These are phyloP conservation scores for Tuber melanosporum DNA, from an alignment of 495 filamentous ascomycete genomes.

Conservation along the genomic window DNA sequence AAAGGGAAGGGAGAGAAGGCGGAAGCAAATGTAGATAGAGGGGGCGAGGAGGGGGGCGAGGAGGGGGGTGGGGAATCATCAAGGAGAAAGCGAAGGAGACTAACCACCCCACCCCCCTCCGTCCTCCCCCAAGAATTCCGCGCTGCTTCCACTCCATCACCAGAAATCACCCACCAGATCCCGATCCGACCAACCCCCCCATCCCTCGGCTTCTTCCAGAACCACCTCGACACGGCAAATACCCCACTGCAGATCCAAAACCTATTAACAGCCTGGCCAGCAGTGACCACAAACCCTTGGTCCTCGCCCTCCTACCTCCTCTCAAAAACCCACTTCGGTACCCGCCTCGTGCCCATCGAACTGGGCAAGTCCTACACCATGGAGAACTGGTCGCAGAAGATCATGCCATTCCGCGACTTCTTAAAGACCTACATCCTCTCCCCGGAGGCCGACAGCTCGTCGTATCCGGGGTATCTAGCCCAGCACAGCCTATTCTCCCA, in stretches of 20 bases:
- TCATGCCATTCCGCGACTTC: constrained; percentile 72
- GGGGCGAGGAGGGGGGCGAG: neutral
- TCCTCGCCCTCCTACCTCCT: constrained; percentile 65
- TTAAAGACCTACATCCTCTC: constrained; percentile 43
- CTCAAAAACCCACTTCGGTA: constrained; percentile 65
- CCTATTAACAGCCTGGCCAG: constrained; percentile 68
- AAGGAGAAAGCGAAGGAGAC: constrained; percentile 41
- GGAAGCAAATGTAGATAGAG: constrained; percentile 15
- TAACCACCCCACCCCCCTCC: constrained; percentile 43
- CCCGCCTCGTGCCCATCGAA: constrained; percentile 79
- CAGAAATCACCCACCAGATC: constrained; percentile 44
- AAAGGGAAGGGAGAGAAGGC: constrained; percentile 49
- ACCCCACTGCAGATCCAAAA: constrained; percentile 66
- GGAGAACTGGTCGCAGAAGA: constrained; percentile 74
- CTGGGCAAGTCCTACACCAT: constrained; percentile 86
- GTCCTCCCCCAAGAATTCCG: constrained; percentile 18
- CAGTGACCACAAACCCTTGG: constrained; percentile 64
- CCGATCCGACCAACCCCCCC: constrained; percentile 40
- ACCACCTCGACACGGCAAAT: constrained; percentile 50
- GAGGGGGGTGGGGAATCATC: constrained; percentile 40
- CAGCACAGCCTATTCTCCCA: constrained; percentile 84
- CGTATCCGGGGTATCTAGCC: constrained; percentile 67
- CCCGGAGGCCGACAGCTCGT: neutral
- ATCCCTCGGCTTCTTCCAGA: constrained; percentile 59
- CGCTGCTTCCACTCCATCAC: constrained; percentile 29